Conservation (phyloP, 768 basidiomycete genomes). For the Suillus subluteus region DNA sequence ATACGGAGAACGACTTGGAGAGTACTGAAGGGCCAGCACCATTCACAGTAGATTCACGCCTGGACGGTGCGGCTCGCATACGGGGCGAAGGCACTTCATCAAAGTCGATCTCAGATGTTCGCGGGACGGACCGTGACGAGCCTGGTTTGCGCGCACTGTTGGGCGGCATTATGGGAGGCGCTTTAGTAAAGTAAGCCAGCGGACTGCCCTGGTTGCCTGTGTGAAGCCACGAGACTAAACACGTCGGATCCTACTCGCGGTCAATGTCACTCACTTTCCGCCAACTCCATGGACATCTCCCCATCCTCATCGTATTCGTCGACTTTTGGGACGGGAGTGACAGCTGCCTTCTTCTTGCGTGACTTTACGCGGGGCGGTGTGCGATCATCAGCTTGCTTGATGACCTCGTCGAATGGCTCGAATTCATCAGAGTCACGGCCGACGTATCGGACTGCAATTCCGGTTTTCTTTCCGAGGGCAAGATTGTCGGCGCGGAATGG, state of each 20-base stretch:
- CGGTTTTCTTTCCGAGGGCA: constrained; percentile 80
- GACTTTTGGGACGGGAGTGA: constrained; percentile 37
- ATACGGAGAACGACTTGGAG: constrained; percentile 30
- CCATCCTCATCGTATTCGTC: constrained; percentile 57
- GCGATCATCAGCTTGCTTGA: constrained; percentile 69
- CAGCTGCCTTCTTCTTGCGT: constrained; percentile 49
- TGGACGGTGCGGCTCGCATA: constrained; percentile 26
- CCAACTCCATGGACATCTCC: constrained; percentile 80
- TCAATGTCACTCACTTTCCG: constrained; percentile 56
- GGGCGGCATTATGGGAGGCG: constrained; percentile 43
- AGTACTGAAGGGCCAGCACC: constrained; percentile 40
- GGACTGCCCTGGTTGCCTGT: constrained; percentile 36
- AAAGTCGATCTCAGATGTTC: constrained; percentile 59
- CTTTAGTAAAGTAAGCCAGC: constrained; percentile 39
- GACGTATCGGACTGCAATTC: constrained; percentile 67
- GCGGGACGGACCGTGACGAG: constrained; percentile 50
- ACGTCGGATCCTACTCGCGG: neutral
- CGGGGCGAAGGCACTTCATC: constrained; percentile 67
- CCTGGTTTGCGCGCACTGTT: constrained; percentile 36
- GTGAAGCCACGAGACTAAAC: constrained; percentile 12
- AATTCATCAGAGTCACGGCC: constrained; percentile 81
- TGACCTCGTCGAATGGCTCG: constrained; percentile 77
- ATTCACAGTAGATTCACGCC: constrained; percentile 36
- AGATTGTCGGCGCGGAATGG: constrained; percentile 81
- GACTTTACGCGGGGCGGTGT: constrained; percentile 60